These are phyloP conservation scores for Termitomyces sp. DNA, from an alignment of 768 basidiomycete genomes.

Conservation along the genomic window DNA sequence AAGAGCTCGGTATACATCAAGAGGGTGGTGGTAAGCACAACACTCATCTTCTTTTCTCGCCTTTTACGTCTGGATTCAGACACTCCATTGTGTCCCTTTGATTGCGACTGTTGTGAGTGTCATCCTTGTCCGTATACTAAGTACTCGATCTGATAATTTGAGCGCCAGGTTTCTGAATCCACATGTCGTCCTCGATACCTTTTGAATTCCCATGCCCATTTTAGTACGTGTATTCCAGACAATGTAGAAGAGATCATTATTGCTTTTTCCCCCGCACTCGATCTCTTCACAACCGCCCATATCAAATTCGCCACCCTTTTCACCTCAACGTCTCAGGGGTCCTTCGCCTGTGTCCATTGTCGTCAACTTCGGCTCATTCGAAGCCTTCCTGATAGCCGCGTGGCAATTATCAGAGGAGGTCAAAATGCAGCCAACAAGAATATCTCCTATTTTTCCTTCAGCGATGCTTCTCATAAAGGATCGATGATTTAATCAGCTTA, in stretches of 20 bases:
- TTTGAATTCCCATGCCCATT: background rate
- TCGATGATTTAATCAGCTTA: constrained; percentile 1
- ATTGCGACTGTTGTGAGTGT: constrained; percentile 79
- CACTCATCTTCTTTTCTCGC: constrained; percentile 5
- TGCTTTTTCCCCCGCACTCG: background rate
- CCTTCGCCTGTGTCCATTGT: background rate
- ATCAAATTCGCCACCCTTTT: background rate
- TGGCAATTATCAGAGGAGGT: constrained; percentile 46
- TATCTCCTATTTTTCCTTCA: constrained; percentile 3
- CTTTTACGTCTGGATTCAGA: constrained; percentile 41
- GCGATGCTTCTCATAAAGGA: background rate
- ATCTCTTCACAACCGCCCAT: background rate
- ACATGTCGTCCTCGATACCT: background rate
- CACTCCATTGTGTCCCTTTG: constrained; percentile 82
- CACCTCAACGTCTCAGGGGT: constrained; percentile 18
- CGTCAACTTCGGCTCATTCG: constrained; percentile 42
- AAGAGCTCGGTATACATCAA: constrained; percentile 67
- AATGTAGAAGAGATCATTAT: background rate
- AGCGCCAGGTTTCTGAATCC: constrained; percentile 20
- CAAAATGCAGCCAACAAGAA: constrained; percentile 59
- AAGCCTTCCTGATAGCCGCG: constrained; percentile 41
- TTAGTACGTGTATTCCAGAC: background rate
- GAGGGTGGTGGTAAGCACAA: constrained; percentile 63
- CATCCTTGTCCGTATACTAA: background rate
- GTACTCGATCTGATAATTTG: background rate